A percentile compares a stretch with the other conserved stretches of the same genome.
Conservation (phyloP, 139 green algal genomes). For the Haematococcus sp. region DNA sequence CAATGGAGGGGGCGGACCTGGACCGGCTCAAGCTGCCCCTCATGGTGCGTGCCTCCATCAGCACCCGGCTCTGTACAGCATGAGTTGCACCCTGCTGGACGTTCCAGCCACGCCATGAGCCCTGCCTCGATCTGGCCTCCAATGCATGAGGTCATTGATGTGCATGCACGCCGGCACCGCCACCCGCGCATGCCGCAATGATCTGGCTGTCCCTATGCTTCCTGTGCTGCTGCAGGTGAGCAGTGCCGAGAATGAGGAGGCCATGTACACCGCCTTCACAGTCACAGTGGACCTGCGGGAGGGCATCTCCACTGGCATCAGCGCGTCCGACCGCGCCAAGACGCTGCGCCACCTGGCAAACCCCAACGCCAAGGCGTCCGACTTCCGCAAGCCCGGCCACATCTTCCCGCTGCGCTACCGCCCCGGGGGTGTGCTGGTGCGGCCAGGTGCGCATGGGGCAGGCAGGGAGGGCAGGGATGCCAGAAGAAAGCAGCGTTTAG, state of each 20-base stretch:
- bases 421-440: constrained; percentile 76
- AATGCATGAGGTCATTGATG: no score
- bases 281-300: constrained; percentile 81
- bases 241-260: constrained; percentile 67
- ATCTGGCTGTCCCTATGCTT: no score
- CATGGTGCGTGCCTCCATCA: constrained; percentile 60
- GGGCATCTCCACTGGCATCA: constrained; percentile 93
- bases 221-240: constrained; percentile 6
- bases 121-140: no score
- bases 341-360: constrained; percentile 83
- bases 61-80: constrained; percentile 57
- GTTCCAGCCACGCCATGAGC: no score
- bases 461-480: no score
- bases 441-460: constrained; percentile 67
- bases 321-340: constrained; percentile 80
- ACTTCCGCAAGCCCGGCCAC: constrained; percentile 93
- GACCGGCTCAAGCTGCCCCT: constrained; percentile 92
- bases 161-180: no score
- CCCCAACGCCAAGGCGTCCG: constrained; percentile 36
- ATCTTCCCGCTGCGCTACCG: constrained; percentile 90
- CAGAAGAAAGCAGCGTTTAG: no score
- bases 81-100: no score
- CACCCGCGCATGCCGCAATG: no score
- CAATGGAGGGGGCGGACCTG: constrained; percentile 61
- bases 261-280: constrained; percentile 95